These are phyloP conservation scores for Vigna trinervia DNA, from an alignment of 306 rosid genomes.

Conservation along the genomic window DNA sequence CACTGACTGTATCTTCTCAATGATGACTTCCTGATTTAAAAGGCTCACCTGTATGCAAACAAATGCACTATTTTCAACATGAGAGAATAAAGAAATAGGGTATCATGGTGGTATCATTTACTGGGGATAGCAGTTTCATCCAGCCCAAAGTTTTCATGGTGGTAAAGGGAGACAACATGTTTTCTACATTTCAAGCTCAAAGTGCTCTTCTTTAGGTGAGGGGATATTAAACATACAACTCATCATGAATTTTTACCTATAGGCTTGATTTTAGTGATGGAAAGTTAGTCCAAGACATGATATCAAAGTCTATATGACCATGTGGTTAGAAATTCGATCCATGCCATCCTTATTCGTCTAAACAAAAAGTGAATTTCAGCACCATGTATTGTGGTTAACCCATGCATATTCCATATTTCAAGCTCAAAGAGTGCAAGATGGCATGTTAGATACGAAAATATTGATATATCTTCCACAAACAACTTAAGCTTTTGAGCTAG, in stretches of 20 bases:
- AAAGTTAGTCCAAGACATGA: not conserved
- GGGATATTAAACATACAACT: not conserved
- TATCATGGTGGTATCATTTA: conserved; percentile 22
- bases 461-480: not conserved
- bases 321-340: not conserved
- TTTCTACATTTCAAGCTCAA: not conserved
- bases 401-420: not conserved
- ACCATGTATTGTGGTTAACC: not conserved
- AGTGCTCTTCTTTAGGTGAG: not conserved
- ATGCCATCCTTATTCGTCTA: conserved; percentile 7
- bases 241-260: not conserved
- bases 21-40: conserved; percentile 84
- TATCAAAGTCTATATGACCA: not conserved
- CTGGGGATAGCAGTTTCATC: conserved; percentile 7
- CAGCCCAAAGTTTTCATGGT: not conserved
- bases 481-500: conserved; percentile 6
- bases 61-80: conserved; percentile 21
- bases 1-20: conserved; percentile 86
- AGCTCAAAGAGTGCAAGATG: conserved; percentile 7
- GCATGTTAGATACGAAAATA: not conserved
- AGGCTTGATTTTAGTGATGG: not conserved
- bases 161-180: not conserved
- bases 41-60: conserved; percentile 75
- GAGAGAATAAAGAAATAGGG: conserved; percentile 25
- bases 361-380: not conserved